These are phyloP conservation scores for Verticillium dahliae DNA, from an alignment of 2,329 filamentous ascomycete species.

Conservation along the genomic window DNA sequence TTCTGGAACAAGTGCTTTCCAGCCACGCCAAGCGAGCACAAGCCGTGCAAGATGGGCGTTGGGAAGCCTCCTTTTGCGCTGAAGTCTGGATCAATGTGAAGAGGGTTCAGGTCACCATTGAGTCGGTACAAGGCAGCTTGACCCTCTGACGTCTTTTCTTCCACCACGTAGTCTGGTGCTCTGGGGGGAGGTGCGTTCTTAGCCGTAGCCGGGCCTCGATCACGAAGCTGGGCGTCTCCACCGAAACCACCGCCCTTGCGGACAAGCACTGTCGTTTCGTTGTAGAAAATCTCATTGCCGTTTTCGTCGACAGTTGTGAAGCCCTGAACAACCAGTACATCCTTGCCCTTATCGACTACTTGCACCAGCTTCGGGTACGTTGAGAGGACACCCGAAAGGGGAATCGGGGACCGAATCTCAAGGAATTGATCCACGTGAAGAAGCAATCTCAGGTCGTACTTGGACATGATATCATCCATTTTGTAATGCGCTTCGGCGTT, in stretches of 20 bases:
- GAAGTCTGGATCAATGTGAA: conserved; percentile 92
- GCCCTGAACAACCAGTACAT: conserved; percentile 74
- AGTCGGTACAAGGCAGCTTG: conserved; percentile 92
- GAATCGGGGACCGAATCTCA: conserved; percentile 89
- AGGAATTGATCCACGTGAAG: conserved; percentile 98
- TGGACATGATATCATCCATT: conserved; percentile 78
- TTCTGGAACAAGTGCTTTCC: conserved; percentile 84
- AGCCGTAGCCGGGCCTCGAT: conserved; percentile 75
- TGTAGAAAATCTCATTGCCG: conserved; percentile 92
- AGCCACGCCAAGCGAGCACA: conserved; percentile 88
- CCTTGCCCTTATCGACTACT: conserved; percentile 91
- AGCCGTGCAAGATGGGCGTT: conserved; percentile 88
- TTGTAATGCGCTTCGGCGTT: conserved; percentile 74
- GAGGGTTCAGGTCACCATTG: conserved; percentile 90
- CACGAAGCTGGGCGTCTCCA: conserved; percentile 67
- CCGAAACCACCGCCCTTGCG: conserved; percentile 87
- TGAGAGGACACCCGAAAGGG: conserved; percentile 70
- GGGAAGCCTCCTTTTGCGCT: conserved; percentile 95
- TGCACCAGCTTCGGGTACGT: conserved; percentile 79
- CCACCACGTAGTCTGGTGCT: conserved; percentile 71
- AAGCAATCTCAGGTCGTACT: conserved; percentile 98
- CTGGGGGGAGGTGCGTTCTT: conserved; percentile 73
- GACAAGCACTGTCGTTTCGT: conserved; percentile 89
- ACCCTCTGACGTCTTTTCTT: conserved; percentile 81
- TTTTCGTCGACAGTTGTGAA: conserved; percentile 79